A percentile compares a stretch with the other conserved stretches of the same genome.
Evolutionary conservation across 495 filamentous ascomycete genomes (phyloP).

Genomic region (Neurospora sp.): DNA sequence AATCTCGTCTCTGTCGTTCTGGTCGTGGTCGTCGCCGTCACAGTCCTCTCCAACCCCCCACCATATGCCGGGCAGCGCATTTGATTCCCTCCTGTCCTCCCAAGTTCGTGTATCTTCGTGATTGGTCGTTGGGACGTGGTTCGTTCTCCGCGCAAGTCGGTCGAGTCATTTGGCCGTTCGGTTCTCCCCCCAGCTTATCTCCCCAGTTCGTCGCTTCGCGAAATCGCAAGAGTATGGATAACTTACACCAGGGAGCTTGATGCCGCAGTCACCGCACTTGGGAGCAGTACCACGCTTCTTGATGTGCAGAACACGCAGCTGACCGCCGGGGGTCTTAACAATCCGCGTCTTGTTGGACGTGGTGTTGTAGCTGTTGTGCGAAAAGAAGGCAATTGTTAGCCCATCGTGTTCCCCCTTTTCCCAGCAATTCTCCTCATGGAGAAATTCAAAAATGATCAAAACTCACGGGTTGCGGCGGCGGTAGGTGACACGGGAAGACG

Average conservation of each 20-base stretch:
- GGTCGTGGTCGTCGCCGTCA: neutral
- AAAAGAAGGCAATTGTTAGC: constrained; percentile 10
- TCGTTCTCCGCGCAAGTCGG: neutral
- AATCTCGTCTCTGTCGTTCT: constrained; percentile 2
- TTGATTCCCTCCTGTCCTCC: neutral
- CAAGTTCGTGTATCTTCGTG: neutral
- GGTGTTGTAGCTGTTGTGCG: constrained; percentile 75
- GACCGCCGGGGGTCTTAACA: constrained; percentile 90
- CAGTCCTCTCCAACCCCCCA: neutral
- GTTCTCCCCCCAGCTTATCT: neutral
- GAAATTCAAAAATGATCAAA: constrained; percentile 4
- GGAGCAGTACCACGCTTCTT: constrained; percentile 95
- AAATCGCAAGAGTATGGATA: neutral
- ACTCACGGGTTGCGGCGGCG: constrained; percentile 89
- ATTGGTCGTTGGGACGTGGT: neutral
- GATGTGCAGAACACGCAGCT: constrained; percentile 91
- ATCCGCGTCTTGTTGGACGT: constrained; percentile 92
- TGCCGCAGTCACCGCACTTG: constrained; percentile 98
- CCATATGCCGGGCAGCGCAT: neutral
- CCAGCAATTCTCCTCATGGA: constrained; percentile 4
- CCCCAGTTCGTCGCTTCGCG: neutral
- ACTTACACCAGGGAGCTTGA: constrained; percentile 91
- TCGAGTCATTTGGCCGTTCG: neutral
- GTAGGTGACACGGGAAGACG: constrained; percentile 49
- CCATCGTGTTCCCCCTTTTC: constrained; percentile 1